A percentile compares a stretch with the other conserved stretches of the same genome.
Evolutionary conservation across 2,329 filamentous ascomycete genomes (phyloP).

Genomic region (Aspergillus sp.): DNA sequence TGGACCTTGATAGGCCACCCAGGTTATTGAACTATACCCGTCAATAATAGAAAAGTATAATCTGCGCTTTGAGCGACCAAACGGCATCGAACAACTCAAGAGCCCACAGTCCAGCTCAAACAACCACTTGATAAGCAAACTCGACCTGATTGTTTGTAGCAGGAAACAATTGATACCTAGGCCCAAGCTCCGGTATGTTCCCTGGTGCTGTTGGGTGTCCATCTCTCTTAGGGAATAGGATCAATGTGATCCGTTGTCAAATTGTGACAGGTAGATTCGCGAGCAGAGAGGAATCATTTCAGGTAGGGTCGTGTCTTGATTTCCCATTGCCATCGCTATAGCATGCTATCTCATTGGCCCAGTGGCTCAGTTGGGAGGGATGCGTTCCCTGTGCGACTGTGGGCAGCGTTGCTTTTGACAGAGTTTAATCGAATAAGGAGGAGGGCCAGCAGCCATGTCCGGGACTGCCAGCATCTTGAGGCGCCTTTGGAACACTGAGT

Average conservation of each 20-base stretch:
- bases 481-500: neutral
- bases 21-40: neutral
- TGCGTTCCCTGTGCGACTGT: constrained; percentile 6
- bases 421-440: constrained; percentile 11
- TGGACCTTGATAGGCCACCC: neutral
- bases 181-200: neutral
- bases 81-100: neutral
- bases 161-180: neutral
- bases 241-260: neutral
- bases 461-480: neutral
- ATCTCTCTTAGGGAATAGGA: neutral
- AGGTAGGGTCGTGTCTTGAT: neutral
- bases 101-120: neutral
- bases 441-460: constrained; percentile 1
- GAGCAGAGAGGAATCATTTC: neutral
- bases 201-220: neutral
- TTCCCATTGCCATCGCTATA: neutral
- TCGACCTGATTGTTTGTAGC: neutral
- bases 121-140: neutral
- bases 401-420: constrained; percentile 3
- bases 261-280: constrained; percentile 13
- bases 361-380: neutral
- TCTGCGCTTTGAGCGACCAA: neutral
- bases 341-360: neutral
- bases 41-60: constrained; percentile 3